Conservation (phyloP, 1,139 yeast species). For the Yamadazyma aaseri region DNA sequence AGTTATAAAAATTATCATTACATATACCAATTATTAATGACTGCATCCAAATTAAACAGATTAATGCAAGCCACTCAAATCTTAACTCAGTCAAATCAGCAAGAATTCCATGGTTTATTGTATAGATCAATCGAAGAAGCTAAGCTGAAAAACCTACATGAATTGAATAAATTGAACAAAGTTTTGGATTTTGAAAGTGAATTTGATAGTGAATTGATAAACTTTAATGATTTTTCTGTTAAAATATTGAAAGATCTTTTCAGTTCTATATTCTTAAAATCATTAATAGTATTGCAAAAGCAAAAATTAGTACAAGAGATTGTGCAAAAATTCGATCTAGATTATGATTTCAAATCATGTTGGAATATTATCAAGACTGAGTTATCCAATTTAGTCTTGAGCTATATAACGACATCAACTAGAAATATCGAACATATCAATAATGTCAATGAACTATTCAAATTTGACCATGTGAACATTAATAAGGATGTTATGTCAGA, state of each 20-base stretch:
- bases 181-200: constrained; percentile 22
- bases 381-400: constrained; percentile 51
- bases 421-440: constrained; percentile 8
- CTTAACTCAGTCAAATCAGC: constrained; percentile 44
- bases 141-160: constrained; percentile 41
- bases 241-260: constrained; percentile 67
- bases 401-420: constrained; percentile 44
- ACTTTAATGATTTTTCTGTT: constrained; percentile 51
- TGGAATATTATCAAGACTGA: constrained; percentile 64
- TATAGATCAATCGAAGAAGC: constrained; percentile 66
- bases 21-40: constrained; percentile 53
- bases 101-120: constrained; percentile 49
- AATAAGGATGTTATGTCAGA: constrained; percentile 15
- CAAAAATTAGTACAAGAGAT: constrained; percentile 67
- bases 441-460: constrained; percentile 36
- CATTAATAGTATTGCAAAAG: constrained; percentile 64
- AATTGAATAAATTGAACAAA: constrained; percentile 33
- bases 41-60: constrained; percentile 62
- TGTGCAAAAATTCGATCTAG: constrained; percentile 15
- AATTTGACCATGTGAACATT: constrained; percentile 46
- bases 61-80: constrained; percentile 61
- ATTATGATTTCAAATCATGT: constrained; percentile 45
- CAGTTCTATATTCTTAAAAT: constrained; percentile 62
- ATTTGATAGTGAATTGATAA: constrained; percentile 22
- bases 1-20: constrained; percentile 31